Percentiles rank a stretch among this genome's conserved stretches.
Conservation (phyloP, 2,329 filamentous ascomycete genomes). For the Metarhizium anisopliae region DNA sequence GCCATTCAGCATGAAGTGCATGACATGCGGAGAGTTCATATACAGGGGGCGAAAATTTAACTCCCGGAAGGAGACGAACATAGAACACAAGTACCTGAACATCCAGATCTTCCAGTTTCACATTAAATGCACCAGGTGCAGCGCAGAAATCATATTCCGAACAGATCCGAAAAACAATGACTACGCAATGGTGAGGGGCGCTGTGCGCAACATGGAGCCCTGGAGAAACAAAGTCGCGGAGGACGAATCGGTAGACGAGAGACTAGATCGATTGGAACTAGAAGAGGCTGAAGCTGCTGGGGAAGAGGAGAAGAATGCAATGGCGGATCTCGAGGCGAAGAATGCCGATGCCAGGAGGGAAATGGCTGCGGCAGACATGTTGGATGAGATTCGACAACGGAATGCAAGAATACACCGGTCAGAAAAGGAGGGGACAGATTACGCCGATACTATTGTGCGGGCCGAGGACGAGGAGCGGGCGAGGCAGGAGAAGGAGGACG, state of each 20-base stretch:
- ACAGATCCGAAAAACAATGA: slow-evolving; percentile 95
- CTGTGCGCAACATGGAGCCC: slow-evolving; percentile 86
- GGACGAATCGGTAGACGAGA: slow-evolving; percentile 78
- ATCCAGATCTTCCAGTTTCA: slow-evolving; percentile 80
- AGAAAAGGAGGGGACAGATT: slow-evolving; percentile 57
- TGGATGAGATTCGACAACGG: slow-evolving; percentile 87
- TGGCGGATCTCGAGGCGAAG: slow-evolving; percentile 92
- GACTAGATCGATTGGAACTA: slow-evolving; percentile 71
- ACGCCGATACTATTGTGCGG: slow-evolving; percentile 44
- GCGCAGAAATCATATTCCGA: slow-evolving; percentile 80
- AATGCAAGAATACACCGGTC: slow-evolving; percentile 82
- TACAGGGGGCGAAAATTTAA: slow-evolving; percentile 96
- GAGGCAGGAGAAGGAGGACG: slow-evolving; percentile 70
- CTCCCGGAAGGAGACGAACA: slow-evolving; percentile 81
- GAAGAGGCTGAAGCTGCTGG: slow-evolving; percentile 59
- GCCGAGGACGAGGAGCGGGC: slow-evolving; percentile 50
- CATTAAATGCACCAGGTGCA: slow-evolving; percentile 81
- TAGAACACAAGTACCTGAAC: slow-evolving; percentile 77
- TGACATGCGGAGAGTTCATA: slow-evolving; percentile 62
- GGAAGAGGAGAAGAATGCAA: slow-evolving; percentile 72
- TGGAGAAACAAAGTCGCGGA: slow-evolving; percentile 61
- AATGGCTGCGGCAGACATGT: slow-evolving; percentile 91
- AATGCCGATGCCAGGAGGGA: slow-evolving; percentile 86
- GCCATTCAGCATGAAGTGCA: slow-evolving; percentile 33
- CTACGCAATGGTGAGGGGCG: slow-evolving; percentile 71